These are phyloP conservation scores for Sugiyamaella paludigena DNA, from an alignment of 1,139 yeast species.

Conservation along the genomic window DNA sequence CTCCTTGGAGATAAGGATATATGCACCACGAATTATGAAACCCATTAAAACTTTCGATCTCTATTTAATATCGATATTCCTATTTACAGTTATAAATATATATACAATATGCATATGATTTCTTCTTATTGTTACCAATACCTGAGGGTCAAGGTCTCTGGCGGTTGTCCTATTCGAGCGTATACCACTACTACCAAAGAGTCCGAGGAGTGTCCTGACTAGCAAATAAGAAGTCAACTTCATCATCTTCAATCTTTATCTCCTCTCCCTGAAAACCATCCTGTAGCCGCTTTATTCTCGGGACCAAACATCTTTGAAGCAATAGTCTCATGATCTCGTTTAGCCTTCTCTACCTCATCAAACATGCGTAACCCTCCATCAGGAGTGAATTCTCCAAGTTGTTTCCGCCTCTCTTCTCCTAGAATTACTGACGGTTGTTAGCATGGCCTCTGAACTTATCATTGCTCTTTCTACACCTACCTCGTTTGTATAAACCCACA, in stretches of 20 bases:
- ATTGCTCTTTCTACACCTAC: slow-evolving; percentile 22
- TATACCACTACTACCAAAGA: too few relatives aligned
- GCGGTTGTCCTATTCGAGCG: too few relatives aligned
- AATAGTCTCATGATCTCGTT: slow-evolving; percentile 40
- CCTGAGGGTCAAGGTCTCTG: too few relatives aligned
- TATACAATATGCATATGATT: slow-evolving; percentile 2
- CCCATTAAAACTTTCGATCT: neutral
- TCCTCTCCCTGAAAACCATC: slow-evolving; percentile 10
- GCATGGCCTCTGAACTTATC: too few relatives aligned
- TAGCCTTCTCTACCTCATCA: slow-evolving; percentile 43
- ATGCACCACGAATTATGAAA: neutral
- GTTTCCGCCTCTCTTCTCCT: slow-evolving; percentile 48
- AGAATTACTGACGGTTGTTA: slow-evolving; percentile 31
- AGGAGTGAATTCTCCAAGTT: slow-evolving; percentile 48
- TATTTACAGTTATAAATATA: neutral
- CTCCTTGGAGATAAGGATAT: slow-evolving; percentile 7
- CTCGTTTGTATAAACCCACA: slow-evolving; percentile 38
- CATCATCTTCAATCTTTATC: neutral
- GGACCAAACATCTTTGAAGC: slow-evolving; percentile 45
- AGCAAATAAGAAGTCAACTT: too few relatives aligned
- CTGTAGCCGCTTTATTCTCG: slow-evolving; percentile 24
- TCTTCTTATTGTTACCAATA: too few relatives aligned
- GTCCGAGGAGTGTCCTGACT: too few relatives aligned
- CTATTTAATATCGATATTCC: neutral
- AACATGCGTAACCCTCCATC: slow-evolving; percentile 50